phyloP scores from a whole-genome alignment of 1,139 yeast species.

The Candida sp. region DNA sequence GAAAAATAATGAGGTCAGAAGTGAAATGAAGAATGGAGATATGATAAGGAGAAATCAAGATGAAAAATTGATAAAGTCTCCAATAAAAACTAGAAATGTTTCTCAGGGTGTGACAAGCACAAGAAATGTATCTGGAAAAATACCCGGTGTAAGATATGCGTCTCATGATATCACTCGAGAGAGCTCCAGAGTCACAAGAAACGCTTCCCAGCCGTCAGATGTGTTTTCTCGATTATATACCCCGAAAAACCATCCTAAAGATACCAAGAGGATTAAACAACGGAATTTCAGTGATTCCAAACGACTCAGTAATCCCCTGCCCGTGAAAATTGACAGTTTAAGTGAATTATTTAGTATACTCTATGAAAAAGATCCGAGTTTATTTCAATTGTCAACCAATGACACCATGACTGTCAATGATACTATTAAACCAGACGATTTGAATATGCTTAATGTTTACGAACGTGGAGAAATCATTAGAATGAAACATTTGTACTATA shows the following conservation, averaged over 20 bases:
- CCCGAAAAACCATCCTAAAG: neutral
- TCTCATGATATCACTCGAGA: neutral
- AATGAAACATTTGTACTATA: constrained; percentile 38
- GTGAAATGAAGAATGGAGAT: neutral
- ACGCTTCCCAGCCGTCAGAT: neutral
- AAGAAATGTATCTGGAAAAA: neutral
- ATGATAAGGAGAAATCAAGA: neutral
- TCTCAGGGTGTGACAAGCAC: neutral
- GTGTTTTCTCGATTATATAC: constrained; percentile 1
- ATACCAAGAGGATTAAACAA: neutral
- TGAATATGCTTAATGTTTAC: constrained; percentile 33
- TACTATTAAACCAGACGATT: constrained; percentile 5
- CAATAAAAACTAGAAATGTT: neutral
- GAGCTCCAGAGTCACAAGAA: neutral
- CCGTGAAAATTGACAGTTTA: constrained; percentile 14
- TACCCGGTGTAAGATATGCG: neutral
- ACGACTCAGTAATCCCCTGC: neutral
- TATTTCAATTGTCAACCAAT: constrained; percentile 13
- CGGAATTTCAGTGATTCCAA: neutral
- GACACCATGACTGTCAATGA: constrained; percentile 5
- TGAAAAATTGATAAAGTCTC: too few species aligned
- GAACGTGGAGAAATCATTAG: constrained; percentile 53
- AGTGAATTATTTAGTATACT: constrained; percentile 17
- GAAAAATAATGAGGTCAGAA: neutral
- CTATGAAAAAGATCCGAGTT: constrained; percentile 17